Base-by-base conservation (phyloP, 1,284 basidiomycete species). In the Ceratobasidium sp. region DNA sequence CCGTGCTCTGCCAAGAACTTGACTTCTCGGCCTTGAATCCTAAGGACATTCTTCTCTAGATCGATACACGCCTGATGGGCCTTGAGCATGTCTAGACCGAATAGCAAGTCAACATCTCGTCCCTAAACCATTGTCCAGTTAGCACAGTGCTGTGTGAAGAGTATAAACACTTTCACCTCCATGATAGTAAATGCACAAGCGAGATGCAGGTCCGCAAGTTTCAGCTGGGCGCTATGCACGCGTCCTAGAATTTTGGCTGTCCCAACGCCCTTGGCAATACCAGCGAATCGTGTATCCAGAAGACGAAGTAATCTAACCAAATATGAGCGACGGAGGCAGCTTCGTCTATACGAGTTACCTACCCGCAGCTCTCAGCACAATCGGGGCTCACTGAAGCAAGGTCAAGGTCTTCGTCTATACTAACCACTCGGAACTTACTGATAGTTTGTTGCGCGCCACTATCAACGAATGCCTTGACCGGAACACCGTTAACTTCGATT, bases 81-180 rank as follows among this genome's bases (percentile, higher is more conserved):
- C 79, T 96, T 98, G 68, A 99, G 87, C 97, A 99, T 99, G 82
- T 99, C 96, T 20, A 99, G 84, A 3, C 96, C 97, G 64, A 99
- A 92, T 1, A 99, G 83, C 22, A 99, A 86, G 75, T 99, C 96
- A 45, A 98, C 94, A 68, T 91, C 88, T 35, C 89, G 86, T 27
- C 95, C 95, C 90, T 93, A 73, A 20, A 32, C 29, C 12, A 43
- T 29, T 47, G 20, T 42, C 17, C 47, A 42, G 55, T 17, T 29
- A 43, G 47, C 29, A 27, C 60, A 20, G 29, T 29, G 40, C 49
- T 27, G 32, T 35, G 20, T 43, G 62, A 25, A 8, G 17, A 6
- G 12, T 35, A 32, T 54, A 20, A 62, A n/a, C 35, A 58, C 7
- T 40, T 80, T 69, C 71, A 89, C 91, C 85, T 99, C 96, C 85